These are phyloP conservation scores for Rutstroemia sp. DNA, from an alignment of 2,329 filamentous ascomycete genomes.

Conservation along the genomic window DNA sequence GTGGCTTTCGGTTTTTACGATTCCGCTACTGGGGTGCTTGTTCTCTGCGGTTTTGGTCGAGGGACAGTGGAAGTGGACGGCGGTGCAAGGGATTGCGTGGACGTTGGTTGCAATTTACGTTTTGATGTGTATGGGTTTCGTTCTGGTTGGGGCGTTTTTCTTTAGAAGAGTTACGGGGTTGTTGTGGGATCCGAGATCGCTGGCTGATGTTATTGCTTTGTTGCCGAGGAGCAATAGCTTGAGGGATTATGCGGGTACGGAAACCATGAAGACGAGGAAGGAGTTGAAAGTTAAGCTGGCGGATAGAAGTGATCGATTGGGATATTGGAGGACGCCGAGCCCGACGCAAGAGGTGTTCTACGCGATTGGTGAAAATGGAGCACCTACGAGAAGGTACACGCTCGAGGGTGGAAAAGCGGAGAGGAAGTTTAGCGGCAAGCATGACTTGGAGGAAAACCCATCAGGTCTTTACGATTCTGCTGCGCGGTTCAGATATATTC, in stretches of 20 bases:
- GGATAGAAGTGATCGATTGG: conserved; percentile 63
- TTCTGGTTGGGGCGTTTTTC: conserved; percentile 59
- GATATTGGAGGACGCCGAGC: conserved; percentile 73
- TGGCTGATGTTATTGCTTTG: conserved; percentile 74
- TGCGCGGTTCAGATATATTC: conserved; percentile 60
- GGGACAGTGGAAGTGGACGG: conserved; percentile 68
- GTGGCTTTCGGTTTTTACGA: conserved; percentile 72
- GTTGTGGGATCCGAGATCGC: conserved; percentile 74
- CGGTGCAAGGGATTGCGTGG: conserved; percentile 74
- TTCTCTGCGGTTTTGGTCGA: conserved; percentile 58
- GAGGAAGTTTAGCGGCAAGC: conserved; percentile 29
- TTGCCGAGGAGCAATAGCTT: conserved; percentile 75
- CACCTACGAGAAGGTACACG: conserved; percentile 42
- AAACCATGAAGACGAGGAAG: conserved; percentile 46
- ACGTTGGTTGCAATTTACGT: conserved; percentile 67
- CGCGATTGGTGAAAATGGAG: conserved; percentile 61
- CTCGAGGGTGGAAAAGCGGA: conserved; percentile 39
- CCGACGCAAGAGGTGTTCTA: conserved; percentile 64
- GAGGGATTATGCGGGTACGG: conserved; percentile 61
- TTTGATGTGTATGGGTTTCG: conserved; percentile 50
- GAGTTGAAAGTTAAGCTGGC: conserved; percentile 47
- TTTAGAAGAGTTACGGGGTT: conserved; percentile 61
- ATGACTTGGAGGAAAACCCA: conserved; percentile 23
- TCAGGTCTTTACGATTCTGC: conserved; percentile 19
- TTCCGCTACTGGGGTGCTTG: conserved; percentile 72